A percentile compares a stretch with the other conserved stretches of the same genome.
Evolutionary conservation across 176 grass and related monocot species (phyloP).

Genomic region (Cenchrus purpureus): DNA sequence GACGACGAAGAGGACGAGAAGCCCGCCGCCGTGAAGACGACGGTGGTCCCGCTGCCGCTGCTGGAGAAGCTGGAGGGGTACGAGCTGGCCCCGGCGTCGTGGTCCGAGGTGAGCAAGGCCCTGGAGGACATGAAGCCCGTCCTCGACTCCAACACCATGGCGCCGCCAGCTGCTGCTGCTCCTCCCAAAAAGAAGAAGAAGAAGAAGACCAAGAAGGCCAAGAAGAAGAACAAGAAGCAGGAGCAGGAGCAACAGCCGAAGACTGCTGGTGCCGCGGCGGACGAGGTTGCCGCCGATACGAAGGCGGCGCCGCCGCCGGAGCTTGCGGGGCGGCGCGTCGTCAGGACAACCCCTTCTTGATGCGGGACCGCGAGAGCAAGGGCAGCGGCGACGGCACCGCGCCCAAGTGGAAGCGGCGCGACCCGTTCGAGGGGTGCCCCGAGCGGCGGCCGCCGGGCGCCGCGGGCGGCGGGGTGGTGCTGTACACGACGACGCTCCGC

Average conservation of each 20-base stretch:
- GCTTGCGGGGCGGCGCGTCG: slow-evolving; percentile 58
- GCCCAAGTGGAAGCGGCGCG: slow-evolving; percentile 54
- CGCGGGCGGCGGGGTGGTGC: slow-evolving; percentile 72
- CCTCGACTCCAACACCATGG: slow-evolving; percentile 35
- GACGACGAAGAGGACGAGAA: background rate
- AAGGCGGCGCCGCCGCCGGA: slow-evolving; percentile 47
- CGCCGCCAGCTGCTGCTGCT: background rate
- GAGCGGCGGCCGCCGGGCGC: slow-evolving; percentile 64
- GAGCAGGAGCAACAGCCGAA: background rate
- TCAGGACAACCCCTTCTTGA: slow-evolving; percentile 85
- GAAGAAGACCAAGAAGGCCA: slow-evolving; percentile 33
- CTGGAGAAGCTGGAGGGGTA: slow-evolving; percentile 89
- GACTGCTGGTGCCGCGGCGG: background rate
- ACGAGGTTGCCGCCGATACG: background rate
- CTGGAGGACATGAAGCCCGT: slow-evolving; percentile 86
- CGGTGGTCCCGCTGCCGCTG: slow-evolving; percentile 62
- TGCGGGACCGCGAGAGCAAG: slow-evolving; percentile 70
- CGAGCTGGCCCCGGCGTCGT: slow-evolving; percentile 70
- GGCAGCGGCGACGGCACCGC: background rate
- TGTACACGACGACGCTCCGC: slow-evolving; percentile 89
- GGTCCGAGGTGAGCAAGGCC: slow-evolving; percentile 95
- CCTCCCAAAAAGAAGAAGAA: slow-evolving; percentile 57
- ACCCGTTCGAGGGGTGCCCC: slow-evolving; percentile 83
- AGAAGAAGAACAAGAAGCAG: background rate
- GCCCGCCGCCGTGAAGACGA: background rate